Evolutionary conservation across 495 filamentous ascomycete species (phyloP), one percentile per base, ranked within the genome.

Genomic region (Bacidia rubella): DNA sequence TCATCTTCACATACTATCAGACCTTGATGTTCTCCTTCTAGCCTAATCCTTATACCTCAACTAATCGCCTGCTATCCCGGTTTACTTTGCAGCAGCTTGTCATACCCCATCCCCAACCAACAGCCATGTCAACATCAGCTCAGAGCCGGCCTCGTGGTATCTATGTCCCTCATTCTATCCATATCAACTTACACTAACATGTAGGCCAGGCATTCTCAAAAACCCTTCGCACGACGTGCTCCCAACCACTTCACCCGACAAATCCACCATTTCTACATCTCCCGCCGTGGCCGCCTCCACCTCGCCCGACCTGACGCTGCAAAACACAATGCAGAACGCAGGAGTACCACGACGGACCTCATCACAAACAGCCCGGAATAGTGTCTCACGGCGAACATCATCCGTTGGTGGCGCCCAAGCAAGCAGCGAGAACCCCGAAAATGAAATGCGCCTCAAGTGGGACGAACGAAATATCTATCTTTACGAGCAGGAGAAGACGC

Each of bases 391-490:
- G 44, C 79, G 89, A 19, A 83, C 83, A 53, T 88, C 84, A 0
- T 72, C 69, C 48, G 74, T 64, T 52, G 62, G 66, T 27, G 54
- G 58, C 11, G 61, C 68, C 4, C 9, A 7, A 15, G 11, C 47
- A 2, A 5, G 12, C 11, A 48, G 7, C 17, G 20, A 20, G 15
- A 5, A 17, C 32, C 56, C 61, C 15, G 73, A 66, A 26, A 63
- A 70, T 27, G 66, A 60, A 20, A 79, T 82, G 63, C 83, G 90
- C 11, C 73, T 98, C 52, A 93, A 95, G 65, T 98, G 92, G 92
- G 92, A 98, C 61, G 92, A 98, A 66, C 92, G 87, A 20, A 97
- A 97, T 58, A 73, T 98, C 20, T 97, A 96, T 66, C 74, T 97
- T 11, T 87, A 89, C 3, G 92, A 97, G 70, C 92, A 96, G 66